These are phyloP conservation scores for Lophiotrema nucula DNA, from an alignment of 495 filamentous ascomycete genomes.

Conservation along the genomic window DNA sequence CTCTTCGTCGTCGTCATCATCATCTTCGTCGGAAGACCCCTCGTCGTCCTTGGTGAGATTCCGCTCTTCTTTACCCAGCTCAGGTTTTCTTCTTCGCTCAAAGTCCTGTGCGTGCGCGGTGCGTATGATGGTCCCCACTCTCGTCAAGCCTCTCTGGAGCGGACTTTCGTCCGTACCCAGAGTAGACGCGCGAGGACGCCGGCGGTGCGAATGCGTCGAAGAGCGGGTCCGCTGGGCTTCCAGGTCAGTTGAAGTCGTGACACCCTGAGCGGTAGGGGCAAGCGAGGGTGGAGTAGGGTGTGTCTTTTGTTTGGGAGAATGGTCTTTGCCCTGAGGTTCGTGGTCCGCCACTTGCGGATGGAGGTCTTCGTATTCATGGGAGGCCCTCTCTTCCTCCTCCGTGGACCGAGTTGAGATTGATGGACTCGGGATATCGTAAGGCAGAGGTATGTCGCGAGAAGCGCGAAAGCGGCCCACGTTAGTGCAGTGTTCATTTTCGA, in stretches of 20 bases:
- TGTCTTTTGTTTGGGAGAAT: background rate
- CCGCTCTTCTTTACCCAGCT: constrained; percentile 19
- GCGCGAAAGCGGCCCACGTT: constrained; percentile 86
- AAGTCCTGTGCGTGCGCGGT: constrained; percentile 86
- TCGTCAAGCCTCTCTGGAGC: constrained; percentile 36
- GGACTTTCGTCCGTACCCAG: background rate
- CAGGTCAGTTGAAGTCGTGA: constrained; percentile 6
- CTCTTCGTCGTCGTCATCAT: constrained; percentile 31
- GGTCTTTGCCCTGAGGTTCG: background rate
- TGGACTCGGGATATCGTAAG: constrained; percentile 58
- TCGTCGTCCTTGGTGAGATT: constrained; percentile 19
- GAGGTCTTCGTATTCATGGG: too few relatives aligned
- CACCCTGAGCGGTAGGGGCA: constrained; percentile 1
- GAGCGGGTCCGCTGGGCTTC: constrained; percentile 11
- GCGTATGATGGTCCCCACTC: constrained; percentile 62
- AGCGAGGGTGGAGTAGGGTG: background rate
- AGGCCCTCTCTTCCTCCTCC: background rate
- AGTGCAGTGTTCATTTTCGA: constrained; percentile 93
- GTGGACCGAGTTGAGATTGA: constrained; percentile 2
- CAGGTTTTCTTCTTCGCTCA: constrained; percentile 64
- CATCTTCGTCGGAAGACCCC: constrained; percentile 25
- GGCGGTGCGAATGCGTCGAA: background rate
- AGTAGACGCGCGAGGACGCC: background rate
- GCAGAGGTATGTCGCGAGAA: constrained; percentile 74
- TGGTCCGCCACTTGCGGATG: background rate